phyloP scores from a whole-genome alignment of 768 basidiomycete species.

The Leccinum longicurvipes region DNA sequence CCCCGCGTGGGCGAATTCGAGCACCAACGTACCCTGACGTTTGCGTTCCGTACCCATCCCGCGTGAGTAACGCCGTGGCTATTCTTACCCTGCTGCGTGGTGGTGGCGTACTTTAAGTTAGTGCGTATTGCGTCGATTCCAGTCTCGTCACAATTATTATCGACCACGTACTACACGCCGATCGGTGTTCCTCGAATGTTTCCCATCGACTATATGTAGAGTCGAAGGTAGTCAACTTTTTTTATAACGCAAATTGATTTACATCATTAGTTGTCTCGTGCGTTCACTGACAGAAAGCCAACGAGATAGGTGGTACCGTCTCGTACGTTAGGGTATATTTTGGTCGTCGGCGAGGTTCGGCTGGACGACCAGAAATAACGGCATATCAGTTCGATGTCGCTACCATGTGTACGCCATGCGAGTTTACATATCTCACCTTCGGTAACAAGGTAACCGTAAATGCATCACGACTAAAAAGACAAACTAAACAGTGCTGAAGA shows the following conservation, averaged over 20 bases:
- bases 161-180: background rate
- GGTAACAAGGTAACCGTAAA: background rate
- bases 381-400: background rate
- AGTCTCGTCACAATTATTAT: background rate
- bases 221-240: background rate
- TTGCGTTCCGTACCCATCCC: conserved; percentile 3
- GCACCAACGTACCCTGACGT: background rate
- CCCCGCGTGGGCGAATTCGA: background rate
- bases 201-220: background rate
- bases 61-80: background rate
- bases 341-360: background rate
- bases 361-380: background rate
- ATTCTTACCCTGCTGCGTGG: background rate
- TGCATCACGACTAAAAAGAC: background rate
- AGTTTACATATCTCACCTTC: background rate
- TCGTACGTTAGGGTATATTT: background rate
- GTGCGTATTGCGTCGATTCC: background rate
- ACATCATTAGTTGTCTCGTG: background rate
- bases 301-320: background rate
- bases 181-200: background rate
- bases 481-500: background rate
- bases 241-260: background rate
- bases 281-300: background rate
- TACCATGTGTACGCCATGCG: background rate
- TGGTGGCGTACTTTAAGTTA: background rate